These are phyloP conservation scores for Auxenochlorella protothecoides DNA, from an alignment of 139 green algal genomes.

Conservation along the genomic window DNA sequence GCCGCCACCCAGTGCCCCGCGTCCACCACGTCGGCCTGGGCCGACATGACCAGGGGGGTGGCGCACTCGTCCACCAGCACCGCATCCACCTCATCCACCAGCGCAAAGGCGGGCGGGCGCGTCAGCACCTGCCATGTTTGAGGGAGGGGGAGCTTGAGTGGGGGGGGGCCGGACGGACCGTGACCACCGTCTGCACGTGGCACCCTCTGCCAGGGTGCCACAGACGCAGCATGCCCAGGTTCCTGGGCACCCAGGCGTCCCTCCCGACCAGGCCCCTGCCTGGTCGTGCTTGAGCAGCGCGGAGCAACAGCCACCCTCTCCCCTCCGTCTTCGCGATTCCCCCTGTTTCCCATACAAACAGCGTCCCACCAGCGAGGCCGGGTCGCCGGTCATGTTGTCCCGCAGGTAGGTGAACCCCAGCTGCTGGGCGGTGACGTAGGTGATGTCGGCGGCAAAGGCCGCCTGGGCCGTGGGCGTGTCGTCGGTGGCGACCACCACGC, in stretches of 20 bases:
- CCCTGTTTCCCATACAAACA: not conserved
- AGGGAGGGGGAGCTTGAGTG: not conserved
- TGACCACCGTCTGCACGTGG: no score
- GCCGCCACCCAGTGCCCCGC: no score
- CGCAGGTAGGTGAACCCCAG: constrained; percentile 75
- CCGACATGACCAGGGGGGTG: constrained; percentile 53
- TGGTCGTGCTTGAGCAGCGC: no score
- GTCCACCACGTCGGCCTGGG: no score
- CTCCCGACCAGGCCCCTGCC: no score
- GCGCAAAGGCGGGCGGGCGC: constrained; percentile 55
- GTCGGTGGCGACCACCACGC: constrained; percentile 30
- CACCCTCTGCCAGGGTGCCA: no score
- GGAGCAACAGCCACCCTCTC: not conserved
- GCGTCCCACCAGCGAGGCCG: constrained; percentile 9
- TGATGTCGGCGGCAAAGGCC: constrained; percentile 62
- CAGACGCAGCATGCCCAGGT: no score
- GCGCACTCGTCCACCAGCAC: constrained; percentile 68
- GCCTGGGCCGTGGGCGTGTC: constrained; percentile 12
- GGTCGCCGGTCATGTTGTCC: constrained; percentile 56
- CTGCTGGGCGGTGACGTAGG: constrained; percentile 74
- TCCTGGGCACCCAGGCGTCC: no score
- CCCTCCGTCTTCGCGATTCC: not conserved
- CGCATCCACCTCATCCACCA: constrained; percentile 80
- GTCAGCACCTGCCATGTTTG: constrained; percentile 27
- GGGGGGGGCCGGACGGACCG: no score